phyloP scores from a whole-genome alignment of 768 basidiomycete genomes.

The Russula emetica region DNA sequence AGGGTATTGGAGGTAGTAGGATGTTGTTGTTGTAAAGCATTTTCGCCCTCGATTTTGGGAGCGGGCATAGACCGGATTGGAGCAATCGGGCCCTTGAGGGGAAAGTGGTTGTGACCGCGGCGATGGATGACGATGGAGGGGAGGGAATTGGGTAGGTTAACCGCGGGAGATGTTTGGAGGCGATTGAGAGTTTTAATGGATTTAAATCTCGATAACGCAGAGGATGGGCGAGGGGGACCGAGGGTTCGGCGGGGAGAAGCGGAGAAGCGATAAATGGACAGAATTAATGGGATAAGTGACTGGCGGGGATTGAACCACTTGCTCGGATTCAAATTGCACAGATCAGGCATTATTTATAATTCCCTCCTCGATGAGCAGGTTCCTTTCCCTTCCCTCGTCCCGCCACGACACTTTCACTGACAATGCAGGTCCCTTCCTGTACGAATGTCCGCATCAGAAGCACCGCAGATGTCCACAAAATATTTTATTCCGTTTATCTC shows the following conservation, averaged over 20 bases:
- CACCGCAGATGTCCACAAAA: conserved; percentile 73
- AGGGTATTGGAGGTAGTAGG: not conserved
- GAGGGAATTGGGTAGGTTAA: not conserved
- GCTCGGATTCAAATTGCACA: conserved; percentile 25
- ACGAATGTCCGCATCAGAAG: conserved; percentile 73
- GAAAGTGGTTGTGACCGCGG: conserved; percentile 9
- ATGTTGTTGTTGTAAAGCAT: not conserved
- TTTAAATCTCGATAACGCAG: conserved; percentile 10
- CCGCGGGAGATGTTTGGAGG: conserved; percentile 6
- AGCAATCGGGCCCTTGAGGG: not conserved
- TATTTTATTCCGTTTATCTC: conserved; percentile 73
- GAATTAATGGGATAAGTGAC: conserved; percentile 13
- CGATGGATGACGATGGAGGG: conserved; percentile 8
- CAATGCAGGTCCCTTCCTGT: conserved; percentile 74
- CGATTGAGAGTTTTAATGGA: not conserved
- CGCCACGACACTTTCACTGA: conserved; percentile 29
- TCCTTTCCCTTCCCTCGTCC: conserved; percentile 27
- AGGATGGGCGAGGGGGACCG: not conserved
- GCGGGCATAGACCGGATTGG: conserved; percentile 1
- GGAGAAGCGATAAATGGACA: conserved; percentile 3
- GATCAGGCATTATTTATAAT: conserved; percentile 26
- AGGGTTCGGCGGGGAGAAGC: no score
- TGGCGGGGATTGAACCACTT: conserved; percentile 24
- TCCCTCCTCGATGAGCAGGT: conserved; percentile 19
- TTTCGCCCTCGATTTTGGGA: not conserved